Percentiles rank a stretch among this genome's conserved stretches.
Evolutionary conservation across 2,329 filamentous ascomycete species (phyloP).

Genomic region (Alternaria postmessia): DNA sequence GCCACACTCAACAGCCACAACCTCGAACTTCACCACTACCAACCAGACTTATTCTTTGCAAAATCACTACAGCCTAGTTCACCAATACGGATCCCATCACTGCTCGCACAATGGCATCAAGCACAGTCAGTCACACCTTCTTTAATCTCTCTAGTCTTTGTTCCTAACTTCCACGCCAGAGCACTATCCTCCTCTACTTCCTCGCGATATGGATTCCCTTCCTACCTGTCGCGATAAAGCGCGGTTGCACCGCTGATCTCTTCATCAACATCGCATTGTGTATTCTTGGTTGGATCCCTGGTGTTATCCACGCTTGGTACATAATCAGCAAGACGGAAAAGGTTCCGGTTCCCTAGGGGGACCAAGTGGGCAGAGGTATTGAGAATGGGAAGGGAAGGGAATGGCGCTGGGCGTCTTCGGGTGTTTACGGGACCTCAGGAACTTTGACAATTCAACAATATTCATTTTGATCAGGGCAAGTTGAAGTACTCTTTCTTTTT

Average conservation of each 20-base stretch:
- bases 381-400: not conserved
- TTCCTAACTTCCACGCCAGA: constrained; percentile 16
- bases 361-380: not conserved
- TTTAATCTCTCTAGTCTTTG: not conserved
- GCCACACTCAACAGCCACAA: not conserved
- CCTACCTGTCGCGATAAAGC: constrained; percentile 51
- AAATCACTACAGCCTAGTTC: not conserved
- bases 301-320: constrained; percentile 41
- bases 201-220: constrained; percentile 49
- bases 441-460: too few relatives aligned
- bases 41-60: not conserved
- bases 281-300: constrained; percentile 48
- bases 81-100: not conserved
- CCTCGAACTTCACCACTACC: not conserved
- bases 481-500: too few relatives aligned
- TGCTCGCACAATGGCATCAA: constrained; percentile 16
- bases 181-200: constrained; percentile 41
- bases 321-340: constrained; percentile 33
- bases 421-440: too few relatives aligned
- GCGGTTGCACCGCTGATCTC: constrained; percentile 51
- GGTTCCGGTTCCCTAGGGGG: not conserved
- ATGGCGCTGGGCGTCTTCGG: not conserved
- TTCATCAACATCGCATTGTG: constrained; percentile 53
- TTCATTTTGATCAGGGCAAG: too few relatives aligned
- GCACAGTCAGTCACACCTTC: constrained; percentile 13